Evolutionary conservation across 1,284 basidiomycete species (phyloP).

Genomic region (Leccinum insolens): DNA sequence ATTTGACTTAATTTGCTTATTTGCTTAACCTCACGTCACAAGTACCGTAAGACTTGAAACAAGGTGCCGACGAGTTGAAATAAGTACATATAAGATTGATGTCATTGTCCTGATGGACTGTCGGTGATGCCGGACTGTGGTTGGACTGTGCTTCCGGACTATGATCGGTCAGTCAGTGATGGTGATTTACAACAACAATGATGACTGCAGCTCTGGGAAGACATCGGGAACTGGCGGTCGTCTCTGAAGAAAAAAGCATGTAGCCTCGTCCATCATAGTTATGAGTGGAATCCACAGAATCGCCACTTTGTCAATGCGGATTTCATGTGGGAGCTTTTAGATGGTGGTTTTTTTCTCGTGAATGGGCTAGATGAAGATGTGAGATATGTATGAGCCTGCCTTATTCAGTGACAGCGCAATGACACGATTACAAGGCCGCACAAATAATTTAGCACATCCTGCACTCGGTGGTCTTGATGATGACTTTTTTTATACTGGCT

Average conservation of each 20-base stretch:
- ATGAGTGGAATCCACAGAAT: background rate
- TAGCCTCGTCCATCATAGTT: background rate
- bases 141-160: too few relatives aligned
- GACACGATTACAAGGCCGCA: background rate
- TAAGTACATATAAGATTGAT: too few relatives aligned
- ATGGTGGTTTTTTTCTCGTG: background rate
- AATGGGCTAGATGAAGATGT: background rate
- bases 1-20: too few relatives aligned
- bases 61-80: too few relatives aligned
- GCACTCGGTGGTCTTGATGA: background rate
- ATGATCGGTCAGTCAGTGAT: too few relatives aligned
- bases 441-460: background rate
- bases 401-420: background rate
- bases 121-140: too few relatives aligned
- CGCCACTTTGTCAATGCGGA: background rate
- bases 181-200: too few relatives aligned
- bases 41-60: too few relatives aligned
- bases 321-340: background rate
- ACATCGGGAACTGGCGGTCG: background rate
- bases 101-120: too few relatives aligned
- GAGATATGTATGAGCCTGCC: background rate
- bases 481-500: background rate
- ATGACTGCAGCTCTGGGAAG: background rate
- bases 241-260: background rate
- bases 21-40: too few relatives aligned